phyloP scores from a whole-genome alignment of 371 early-diverging fungal genomes.

The Mortierella polycephala region DNA sequence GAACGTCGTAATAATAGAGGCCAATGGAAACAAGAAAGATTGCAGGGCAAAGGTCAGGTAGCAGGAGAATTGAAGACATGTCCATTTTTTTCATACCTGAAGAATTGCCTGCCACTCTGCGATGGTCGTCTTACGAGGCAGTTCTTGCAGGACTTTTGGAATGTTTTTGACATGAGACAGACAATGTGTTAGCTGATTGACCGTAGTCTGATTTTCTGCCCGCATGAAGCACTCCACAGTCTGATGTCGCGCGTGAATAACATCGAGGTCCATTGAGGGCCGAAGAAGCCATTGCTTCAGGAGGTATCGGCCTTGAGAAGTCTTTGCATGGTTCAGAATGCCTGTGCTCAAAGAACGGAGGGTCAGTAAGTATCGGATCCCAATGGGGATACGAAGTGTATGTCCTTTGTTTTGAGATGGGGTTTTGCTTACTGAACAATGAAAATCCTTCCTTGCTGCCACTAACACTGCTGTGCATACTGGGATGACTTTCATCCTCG shows the following conservation, averaged over 20 bases:
- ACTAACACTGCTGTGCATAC: slow-evolving; percentile 62
- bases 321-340: slow-evolving; percentile 69
- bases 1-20: too few relatives aligned
- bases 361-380: neutral
- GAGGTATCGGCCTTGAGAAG: slow-evolving; percentile 64
- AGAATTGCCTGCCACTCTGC: slow-evolving; percentile 78
- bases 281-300: slow-evolving; percentile 74
- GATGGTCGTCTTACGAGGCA: slow-evolving; percentile 62
- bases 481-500: slow-evolving; percentile 74
- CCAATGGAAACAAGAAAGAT: neutral
- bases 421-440: slow-evolving; percentile 64
- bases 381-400: too few relatives aligned
- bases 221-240: slow-evolving; percentile 64
- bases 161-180: slow-evolving; percentile 74
- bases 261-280: slow-evolving; percentile 62
- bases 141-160: slow-evolving; percentile 60
- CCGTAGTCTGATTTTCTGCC: slow-evolving; percentile 49
- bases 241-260: slow-evolving; percentile 63
- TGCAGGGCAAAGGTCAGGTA: neutral
- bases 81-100: slow-evolving; percentile 58
- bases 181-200: slow-evolving; percentile 53
- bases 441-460: slow-evolving; percentile 74
- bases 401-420: neutral
- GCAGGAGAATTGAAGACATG: neutral
- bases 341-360: slow-evolving; percentile 51